Evolutionary conservation across 257 asterid genomes (phyloP), one percentile per base, ranked within the genome.

Genomic region (Nicotiana noctiflora): DNA sequence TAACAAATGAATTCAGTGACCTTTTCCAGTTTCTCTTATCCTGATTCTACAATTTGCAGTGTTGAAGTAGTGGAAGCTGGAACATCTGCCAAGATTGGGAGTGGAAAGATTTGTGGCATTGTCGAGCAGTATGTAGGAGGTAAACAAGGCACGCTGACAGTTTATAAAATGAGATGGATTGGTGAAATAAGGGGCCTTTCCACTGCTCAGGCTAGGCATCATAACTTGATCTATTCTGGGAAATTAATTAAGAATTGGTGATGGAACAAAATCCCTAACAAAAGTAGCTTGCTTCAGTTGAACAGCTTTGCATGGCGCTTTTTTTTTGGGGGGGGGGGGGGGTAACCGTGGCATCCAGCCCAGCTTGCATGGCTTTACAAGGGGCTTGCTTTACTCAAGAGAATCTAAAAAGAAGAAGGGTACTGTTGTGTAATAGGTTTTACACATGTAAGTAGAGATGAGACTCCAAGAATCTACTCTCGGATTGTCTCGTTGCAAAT

Each of bases 391-490:
- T 40, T 40, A 40, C 76, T 12, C 57, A 19, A 67, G 31, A 68
- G 56, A 68, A 68, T 49, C 19, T 68, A 40, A 68, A 37, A 19
- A 19, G 31, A 68, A 37, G 76, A 40, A 6, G 56, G 77, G 57
- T 3, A 9, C 5, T n/a, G 15, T 55, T 37, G 31, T 67, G 40
- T 52, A 37, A 37, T 67, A 37, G 56, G 55, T 37, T 52, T 37
- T 37, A 67, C 32, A 67, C 76, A 67, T 37, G 55, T 37, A 67
- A 37, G 56, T n/a, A 67, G 56, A 34, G 53, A 67, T 67, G 76
- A 67, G 56, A 67, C 32, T 67, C 76, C 76, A n/a, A 37, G 76
- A 67, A 67, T 67, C 52, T 67, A n/a, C 56, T 67, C 44, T 23
- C 31, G 2, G 11, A 10, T 18, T 68, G 10, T 68, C 56, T n/a